Evolutionary conservation across 805 yeast genomes (phyloP), one percentile per base, ranked within the genome.

Genomic region (Cyberlindnera americana): DNA sequence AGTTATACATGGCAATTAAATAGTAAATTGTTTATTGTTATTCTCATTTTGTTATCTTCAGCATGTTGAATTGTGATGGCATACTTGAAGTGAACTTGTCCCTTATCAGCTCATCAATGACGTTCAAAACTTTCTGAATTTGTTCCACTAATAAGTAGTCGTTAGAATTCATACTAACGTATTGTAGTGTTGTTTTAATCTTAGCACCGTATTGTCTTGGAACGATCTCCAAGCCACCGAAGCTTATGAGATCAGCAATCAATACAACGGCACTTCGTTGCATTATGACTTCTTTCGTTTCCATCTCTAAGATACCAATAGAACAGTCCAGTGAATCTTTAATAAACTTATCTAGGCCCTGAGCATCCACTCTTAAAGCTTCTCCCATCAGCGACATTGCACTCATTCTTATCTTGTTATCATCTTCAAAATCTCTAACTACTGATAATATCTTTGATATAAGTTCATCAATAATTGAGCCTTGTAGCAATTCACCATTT

Each of bases 351-450:
- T 65, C 29, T 1, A 87, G 51, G 0, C 83, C 84, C 6, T 62
- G 38, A 1, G 89, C 81, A 43, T 78, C 77, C 1, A 65, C 64
- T 46, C 75, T 75, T 52, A 89, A 75, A 26, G 83, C 66, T 6
- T 74, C 64, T 21, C 97, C 96, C n/a, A 91, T 58, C 12, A 93
- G 60, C 0, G 96, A 85, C 78, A 90, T 73, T 0, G 96, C 76
- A 2, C 97, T 90, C 83, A 88, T 81, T 49, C 97, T 68, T 28
- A 89, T 47, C 28, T 81, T 71, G 42, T 71, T 66, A 47, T 88
- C 95, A 4, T 48, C 48, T 3, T 55, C 62, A 16, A 60, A 56
- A 4, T 59, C 49, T n/a, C 59, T 47, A 3, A 78, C 65, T 17
- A 70, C 54, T 1, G 49, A 30, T 3, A 84, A 53, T 21, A 78